phyloP scores from a whole-genome alignment of 768 basidiomycete species.

The Trametes coccinea region DNA sequence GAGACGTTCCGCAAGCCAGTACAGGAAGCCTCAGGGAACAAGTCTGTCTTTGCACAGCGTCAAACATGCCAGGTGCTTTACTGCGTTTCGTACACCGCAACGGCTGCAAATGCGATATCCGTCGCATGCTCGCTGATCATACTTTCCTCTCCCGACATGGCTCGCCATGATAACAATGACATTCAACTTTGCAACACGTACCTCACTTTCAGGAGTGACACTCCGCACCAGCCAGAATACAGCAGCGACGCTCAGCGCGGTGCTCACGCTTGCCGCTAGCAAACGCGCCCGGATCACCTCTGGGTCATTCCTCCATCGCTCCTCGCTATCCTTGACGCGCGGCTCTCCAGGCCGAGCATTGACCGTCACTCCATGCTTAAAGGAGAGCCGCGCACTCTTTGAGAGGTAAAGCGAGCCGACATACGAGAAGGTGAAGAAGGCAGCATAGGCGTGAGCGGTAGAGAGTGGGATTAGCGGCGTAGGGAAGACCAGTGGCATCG shows the following conservation, averaged over 20 bases:
- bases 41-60: too few species aligned
- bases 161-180: neutral
- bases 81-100: too few species aligned
- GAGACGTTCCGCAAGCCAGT: too few species aligned
- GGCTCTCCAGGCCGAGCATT: slow-evolving; percentile 27
- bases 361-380: slow-evolving; percentile 36
- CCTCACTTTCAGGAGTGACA: slow-evolving; percentile 9
- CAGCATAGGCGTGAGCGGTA: slow-evolving; percentile 54
- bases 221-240: slow-evolving; percentile 48
- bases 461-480: slow-evolving; percentile 26
- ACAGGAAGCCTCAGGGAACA: too few species aligned
- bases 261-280: slow-evolving; percentile 63
- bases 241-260: slow-evolving; percentile 52
- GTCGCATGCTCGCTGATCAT: too few species aligned
- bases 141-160: too few species aligned
- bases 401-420: slow-evolving; percentile 84
- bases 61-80: too few species aligned
- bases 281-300: slow-evolving; percentile 82
- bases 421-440: slow-evolving; percentile 63
- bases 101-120: too few species aligned
- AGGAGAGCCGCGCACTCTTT: slow-evolving; percentile 60
- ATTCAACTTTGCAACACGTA: neutral
- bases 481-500: slow-evolving; percentile 23
- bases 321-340: slow-evolving; percentile 38
- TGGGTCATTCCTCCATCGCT: slow-evolving; percentile 79